These are phyloP conservation scores for Allium cepa DNA, from an alignment of 106 monocot genomes.

Conservation along the genomic window DNA sequence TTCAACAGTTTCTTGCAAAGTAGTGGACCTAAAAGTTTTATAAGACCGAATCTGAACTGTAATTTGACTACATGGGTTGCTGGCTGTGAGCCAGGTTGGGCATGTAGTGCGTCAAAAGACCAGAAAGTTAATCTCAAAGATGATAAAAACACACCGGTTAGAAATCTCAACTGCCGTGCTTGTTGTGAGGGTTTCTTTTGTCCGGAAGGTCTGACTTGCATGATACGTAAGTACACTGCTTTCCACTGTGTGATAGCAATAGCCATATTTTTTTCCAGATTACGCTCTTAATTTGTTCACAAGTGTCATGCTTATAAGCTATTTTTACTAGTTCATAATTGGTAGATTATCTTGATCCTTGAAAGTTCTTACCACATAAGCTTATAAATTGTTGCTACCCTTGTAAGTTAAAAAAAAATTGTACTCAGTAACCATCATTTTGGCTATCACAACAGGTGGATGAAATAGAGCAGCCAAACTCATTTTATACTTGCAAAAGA, in stretches of 20 bases:
- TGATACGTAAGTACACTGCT: slow-evolving; percentile 53
- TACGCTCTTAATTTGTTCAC: too few relatives aligned
- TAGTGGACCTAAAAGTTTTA: slow-evolving; percentile 9
- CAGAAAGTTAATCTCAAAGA: slow-evolving; percentile 13
- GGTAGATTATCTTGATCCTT: too few relatives aligned
- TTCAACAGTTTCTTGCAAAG: slow-evolving; percentile 25
- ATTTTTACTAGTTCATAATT: too few relatives aligned
- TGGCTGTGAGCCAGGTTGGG: slow-evolving; percentile 81
- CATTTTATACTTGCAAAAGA: too few relatives aligned
- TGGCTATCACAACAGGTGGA: too few relatives aligned
- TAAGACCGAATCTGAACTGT: slow-evolving; percentile 52
- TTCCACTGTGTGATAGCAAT: not conserved
- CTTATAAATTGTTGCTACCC: too few relatives aligned
- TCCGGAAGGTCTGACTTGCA: slow-evolving; percentile 69
- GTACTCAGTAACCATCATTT: too few relatives aligned
- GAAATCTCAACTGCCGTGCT: slow-evolving; percentile 29
- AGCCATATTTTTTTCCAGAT: not conserved
- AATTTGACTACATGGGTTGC: slow-evolving; percentile 48
- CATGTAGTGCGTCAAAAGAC: slow-evolving; percentile 24
- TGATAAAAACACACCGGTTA: slow-evolving; percentile 12
- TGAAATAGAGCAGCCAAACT: too few relatives aligned
- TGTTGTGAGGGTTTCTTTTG: slow-evolving; percentile 76
- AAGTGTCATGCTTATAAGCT: too few relatives aligned
- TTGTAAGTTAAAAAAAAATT: too few relatives aligned
- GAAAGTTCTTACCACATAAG: too few relatives aligned